A percentile compares a stretch with the other conserved stretches of the same genome.
Evolutionary conservation across 805 yeast genomes (phyloP).

Genomic region (Spathaspora boniae): DNA sequence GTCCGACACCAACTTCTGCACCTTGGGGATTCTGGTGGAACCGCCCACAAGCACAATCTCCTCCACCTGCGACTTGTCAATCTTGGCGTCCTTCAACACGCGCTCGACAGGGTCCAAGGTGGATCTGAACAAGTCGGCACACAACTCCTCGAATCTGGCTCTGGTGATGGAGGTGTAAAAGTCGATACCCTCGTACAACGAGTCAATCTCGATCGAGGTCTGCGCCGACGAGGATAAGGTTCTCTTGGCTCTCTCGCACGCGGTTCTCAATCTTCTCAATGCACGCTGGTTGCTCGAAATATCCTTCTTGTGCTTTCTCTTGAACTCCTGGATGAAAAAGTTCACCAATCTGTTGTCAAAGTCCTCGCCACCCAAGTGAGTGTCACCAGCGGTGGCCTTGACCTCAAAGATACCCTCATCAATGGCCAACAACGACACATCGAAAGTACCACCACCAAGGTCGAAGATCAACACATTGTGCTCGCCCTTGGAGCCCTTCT

Average conservation of each 20-base stretch:
- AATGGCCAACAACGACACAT: conserved; percentile 82
- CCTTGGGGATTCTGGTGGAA: conserved; percentile 98
- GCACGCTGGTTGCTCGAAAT: conserved; percentile 79
- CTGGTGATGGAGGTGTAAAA: conserved; percentile 93
- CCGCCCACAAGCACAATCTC: conserved; percentile 98
- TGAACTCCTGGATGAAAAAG: conserved; percentile 88
- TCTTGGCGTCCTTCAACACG: conserved; percentile 90
- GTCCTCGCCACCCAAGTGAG: conserved; percentile 98
- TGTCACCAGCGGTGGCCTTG: conserved; percentile 92
- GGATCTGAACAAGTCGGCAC: conserved; percentile 87
- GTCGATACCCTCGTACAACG: conserved; percentile 91
- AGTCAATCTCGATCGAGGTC: conserved; percentile 93
- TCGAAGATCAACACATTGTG: conserved; percentile 90
- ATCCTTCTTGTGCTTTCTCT: conserved; percentile 90
- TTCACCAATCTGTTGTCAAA: conserved; percentile 85
- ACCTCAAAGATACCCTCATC: conserved; percentile 93
- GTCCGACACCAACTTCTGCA: conserved; percentile 86
- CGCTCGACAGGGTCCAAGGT: conserved; percentile 95
- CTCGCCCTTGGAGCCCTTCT: conserved; percentile 52
- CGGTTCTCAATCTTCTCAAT: conserved; percentile 90
- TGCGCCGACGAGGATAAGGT: conserved; percentile 93
- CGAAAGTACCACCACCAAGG: conserved; percentile 97
- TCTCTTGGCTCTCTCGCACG: conserved; percentile 98
- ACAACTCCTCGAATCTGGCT: conserved; percentile 96
- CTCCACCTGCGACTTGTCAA: conserved; percentile 81